A percentile compares a stretch with the other conserved stretches of the same genome.
phyloP scores from a whole-genome alignment of 768 basidiomycete genomes.

The Megacollybia marginata region DNA sequence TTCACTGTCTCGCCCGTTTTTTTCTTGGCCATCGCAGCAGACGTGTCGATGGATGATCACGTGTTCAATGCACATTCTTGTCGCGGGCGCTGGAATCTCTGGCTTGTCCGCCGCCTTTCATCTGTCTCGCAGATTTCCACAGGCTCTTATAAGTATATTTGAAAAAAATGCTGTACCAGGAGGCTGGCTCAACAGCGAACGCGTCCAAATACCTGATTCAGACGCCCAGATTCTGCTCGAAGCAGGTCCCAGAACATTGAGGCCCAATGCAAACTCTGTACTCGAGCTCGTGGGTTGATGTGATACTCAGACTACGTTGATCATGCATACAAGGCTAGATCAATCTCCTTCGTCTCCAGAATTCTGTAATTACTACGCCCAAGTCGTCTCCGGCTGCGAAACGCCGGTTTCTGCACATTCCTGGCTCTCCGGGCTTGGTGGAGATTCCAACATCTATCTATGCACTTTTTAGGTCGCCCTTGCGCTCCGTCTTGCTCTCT shows the following conservation, averaged over 20 bases:
- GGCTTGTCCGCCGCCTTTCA: conserved; percentile 81
- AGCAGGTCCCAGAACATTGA: conserved; percentile 78
- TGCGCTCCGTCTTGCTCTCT: conserved; percentile 40
- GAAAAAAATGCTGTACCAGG: conserved; percentile 63
- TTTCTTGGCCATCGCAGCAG: conserved; percentile 7
- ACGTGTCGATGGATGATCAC: background rate
- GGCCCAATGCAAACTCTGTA: conserved; percentile 67
- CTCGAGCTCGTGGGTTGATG: conserved; percentile 64
- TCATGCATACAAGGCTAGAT: conserved; percentile 43
- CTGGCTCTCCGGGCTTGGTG: conserved; percentile 43
- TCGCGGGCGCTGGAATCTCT: conserved; percentile 77
- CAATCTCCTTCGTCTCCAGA: conserved; percentile 57
- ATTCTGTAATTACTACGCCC: conserved; percentile 59
- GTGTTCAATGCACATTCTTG: conserved; percentile 36
- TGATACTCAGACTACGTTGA: background rate
- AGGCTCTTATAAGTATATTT: conserved; percentile 53
- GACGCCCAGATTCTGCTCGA: conserved; percentile 57
- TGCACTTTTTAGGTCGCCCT: conserved; percentile 29
- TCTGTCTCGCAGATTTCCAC: conserved; percentile 59
- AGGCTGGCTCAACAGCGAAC: conserved; percentile 78
- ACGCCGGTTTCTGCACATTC: conserved; percentile 66
- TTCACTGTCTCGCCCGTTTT: conserved; percentile 5
- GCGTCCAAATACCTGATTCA: conserved; percentile 32
- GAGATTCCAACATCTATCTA: conserved; percentile 35
- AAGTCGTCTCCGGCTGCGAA: conserved; percentile 65